phyloP scores from a whole-genome alignment of 805 yeast genomes.

The Vanderwaltozyma verrucispora region DNA sequence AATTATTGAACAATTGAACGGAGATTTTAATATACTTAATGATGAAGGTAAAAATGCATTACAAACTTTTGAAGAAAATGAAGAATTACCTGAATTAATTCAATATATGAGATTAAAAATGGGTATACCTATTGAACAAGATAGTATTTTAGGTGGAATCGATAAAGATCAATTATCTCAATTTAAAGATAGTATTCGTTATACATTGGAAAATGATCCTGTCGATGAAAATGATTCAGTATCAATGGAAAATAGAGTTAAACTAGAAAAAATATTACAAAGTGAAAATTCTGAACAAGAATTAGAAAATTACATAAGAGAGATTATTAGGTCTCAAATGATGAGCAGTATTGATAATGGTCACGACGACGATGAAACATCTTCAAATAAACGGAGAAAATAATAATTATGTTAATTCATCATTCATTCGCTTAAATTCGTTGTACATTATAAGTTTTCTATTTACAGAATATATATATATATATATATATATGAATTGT shows the following conservation, averaged over 20 bases:
- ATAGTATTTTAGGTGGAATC: constrained; percentile 16
- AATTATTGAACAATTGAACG: constrained; percentile 57
- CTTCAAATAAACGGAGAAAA: constrained; percentile 31
- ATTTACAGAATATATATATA: not conserved
- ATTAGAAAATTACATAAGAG: constrained; percentile 54
- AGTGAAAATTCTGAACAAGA: constrained; percentile 78
- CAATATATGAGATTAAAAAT: constrained; percentile 43
- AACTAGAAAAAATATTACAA: constrained; percentile 59
- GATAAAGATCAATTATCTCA: constrained; percentile 24
- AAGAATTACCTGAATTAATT: constrained; percentile 70
- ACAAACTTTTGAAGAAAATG: constrained; percentile 72
- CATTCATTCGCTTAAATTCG: too few relatives aligned
- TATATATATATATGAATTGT: too few relatives aligned
- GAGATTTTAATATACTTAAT: constrained; percentile 55
- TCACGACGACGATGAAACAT: constrained; percentile 15
- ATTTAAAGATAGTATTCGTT: constrained; percentile 40
- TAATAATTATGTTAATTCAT: constrained; percentile 3
- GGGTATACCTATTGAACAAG: constrained; percentile 20
- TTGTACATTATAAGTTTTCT: not conserved
- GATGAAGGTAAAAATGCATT: constrained; percentile 66
- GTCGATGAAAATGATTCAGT: constrained; percentile 34
- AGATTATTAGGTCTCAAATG: constrained; percentile 52
- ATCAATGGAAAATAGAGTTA: constrained; percentile 46
- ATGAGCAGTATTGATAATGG: constrained; percentile 7
- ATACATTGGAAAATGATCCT: constrained; percentile 40